phyloP scores from a whole-genome alignment of 2,329 filamentous ascomycete genomes.

The Tolypocladium ovalisporum region DNA sequence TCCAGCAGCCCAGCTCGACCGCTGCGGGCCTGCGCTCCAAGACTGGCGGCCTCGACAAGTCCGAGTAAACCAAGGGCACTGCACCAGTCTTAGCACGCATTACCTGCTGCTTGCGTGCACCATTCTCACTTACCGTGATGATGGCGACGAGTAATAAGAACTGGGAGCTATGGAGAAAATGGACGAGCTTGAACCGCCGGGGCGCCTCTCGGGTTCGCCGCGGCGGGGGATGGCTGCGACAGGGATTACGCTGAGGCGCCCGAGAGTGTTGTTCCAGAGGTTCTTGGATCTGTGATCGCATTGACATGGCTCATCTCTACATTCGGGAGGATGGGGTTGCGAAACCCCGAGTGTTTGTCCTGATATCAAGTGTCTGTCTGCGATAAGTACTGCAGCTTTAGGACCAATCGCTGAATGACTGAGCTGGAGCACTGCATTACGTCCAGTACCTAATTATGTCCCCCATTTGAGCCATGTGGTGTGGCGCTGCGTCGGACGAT shows the following conservation, averaged over 20 bases:
- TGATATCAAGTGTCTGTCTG: neutral
- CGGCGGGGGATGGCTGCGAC: neutral
- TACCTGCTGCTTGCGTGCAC: neutral
- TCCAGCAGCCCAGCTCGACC: slow-evolving; percentile 57
- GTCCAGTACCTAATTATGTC: too few relatives aligned
- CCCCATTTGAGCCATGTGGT: neutral
- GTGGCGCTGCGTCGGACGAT: neutral
- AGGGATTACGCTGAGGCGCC: neutral
- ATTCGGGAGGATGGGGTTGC: neutral
- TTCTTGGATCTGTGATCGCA: slow-evolving; percentile 3
- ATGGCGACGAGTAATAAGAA: neutral
- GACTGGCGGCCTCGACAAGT: slow-evolving; percentile 66
- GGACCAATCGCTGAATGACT: neutral
- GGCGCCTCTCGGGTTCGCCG: neutral
- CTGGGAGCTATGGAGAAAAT: neutral
- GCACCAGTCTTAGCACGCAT: neutral
- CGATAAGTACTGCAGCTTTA: neutral
- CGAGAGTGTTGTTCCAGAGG: neutral
- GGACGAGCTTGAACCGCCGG: neutral
- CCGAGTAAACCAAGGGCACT: slow-evolving; percentile 38
- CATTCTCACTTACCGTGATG: neutral
- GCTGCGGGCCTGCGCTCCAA: slow-evolving; percentile 82
- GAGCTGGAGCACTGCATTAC: neutral
- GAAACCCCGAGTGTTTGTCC: neutral
- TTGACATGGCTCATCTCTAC: neutral